Base-by-base conservation (phyloP, 1,139 yeast species). In the Diutina mesorugosa region DNA sequence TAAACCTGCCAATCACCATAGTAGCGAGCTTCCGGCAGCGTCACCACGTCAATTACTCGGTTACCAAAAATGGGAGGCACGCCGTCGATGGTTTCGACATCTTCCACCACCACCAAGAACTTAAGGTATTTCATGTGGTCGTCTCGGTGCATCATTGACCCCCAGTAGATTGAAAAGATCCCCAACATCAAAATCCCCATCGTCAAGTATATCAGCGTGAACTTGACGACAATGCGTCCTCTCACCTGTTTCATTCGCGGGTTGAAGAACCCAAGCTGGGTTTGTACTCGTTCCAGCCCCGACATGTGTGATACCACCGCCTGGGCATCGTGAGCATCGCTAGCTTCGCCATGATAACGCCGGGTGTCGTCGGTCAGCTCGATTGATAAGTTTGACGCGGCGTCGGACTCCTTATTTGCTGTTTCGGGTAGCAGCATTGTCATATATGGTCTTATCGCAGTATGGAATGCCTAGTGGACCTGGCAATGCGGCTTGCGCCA, bases 81-180 rank as follows among this genome's bases (percentile, higher is more conserved):
- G 2, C 59, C 55, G 57, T 65, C 62, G 21, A 59, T 50, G 8
- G 62, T 56, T 16, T 61, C 58, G 18, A 64, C 63, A 60, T 81
- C 84, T 59, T 77, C 80, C 56, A 76, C 67, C 29, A 76, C 76
- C 45, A 84, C 77, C 56, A 79, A 66, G 64, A 78, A 68, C 29
- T 72, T 67, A 59, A 83, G 65, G 60, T 80, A 74, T 12, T 63
- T 63, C 46, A 68, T 66, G 30, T 84, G 65, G 6, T 61, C 58
- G 1, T 60, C 60, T 56, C 87, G 68, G 32, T 71, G 60, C 63
- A 72, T 83, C 63, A 77, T 68, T 1, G 85, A 70, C 1, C 86
- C 89, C 87, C 88, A 83, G 63, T 80, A 84, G 18, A 84, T 67
- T 41, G 62, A 59, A 32, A 60, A 60, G 4, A 60, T 51, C 21